A percentile compares a stretch with the other conserved stretches of the same genome.
Conservation (phyloP, 1,284 basidiomycete species). For the Athelia sp. region DNA sequence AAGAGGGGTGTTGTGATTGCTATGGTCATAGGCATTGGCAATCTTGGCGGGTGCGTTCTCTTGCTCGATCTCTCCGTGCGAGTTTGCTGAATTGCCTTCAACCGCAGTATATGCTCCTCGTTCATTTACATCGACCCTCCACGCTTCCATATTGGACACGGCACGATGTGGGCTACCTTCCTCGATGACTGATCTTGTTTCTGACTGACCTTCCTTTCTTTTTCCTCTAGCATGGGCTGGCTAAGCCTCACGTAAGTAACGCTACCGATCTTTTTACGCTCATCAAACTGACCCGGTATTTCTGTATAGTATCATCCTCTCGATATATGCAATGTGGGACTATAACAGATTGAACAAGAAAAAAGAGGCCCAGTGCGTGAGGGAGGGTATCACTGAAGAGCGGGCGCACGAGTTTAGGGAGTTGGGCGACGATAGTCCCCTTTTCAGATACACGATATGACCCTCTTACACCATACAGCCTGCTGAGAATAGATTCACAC, state of each 20-base stretch:
- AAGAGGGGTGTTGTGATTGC: constrained; percentile 49
- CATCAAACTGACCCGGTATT: neutral
- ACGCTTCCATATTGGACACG: neutral
- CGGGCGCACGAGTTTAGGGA: constrained; percentile 31
- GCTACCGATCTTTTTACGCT: neutral
- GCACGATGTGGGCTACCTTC: neutral
- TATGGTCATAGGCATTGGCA: constrained; percentile 49
- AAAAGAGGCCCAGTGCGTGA: constrained; percentile 33
- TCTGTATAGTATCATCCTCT: neutral
- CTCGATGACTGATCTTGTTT: neutral
- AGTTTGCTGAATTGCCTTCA: neutral
- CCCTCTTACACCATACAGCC: no score
- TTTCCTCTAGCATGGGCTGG: neutral
- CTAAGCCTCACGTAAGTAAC: neutral
- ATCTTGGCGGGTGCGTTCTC: constrained; percentile 41
- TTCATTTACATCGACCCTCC: neutral
- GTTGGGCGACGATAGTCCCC: constrained; percentile 42
- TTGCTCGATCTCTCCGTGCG: neutral
- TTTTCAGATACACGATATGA: constrained; percentile 35
- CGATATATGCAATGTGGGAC: constrained; percentile 32
- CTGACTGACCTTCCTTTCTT: neutral
- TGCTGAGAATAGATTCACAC: no score
- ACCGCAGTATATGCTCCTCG: neutral
- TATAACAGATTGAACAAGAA: constrained; percentile 33
- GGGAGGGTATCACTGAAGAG: constrained; percentile 32